Conservation (phyloP, 257 asterid species). For the Fraxinus pennsylvanica region DNA sequence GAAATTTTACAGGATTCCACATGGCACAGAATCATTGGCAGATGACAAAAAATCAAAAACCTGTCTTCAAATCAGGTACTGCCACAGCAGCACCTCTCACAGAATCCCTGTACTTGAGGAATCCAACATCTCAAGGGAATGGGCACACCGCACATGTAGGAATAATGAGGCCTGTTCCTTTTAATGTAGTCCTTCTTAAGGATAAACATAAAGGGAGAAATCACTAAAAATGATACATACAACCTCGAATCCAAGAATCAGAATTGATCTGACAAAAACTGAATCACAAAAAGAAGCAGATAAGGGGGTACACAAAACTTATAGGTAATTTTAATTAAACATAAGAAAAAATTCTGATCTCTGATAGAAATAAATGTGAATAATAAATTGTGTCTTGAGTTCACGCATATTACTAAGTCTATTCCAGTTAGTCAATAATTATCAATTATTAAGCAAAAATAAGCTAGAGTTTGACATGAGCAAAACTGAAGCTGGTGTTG, state of each 20-base stretch:
- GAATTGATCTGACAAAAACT: not conserved
- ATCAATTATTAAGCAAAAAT: slow-evolving; percentile 15
- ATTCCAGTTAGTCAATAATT: slow-evolving; percentile 8
- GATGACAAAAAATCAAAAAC: too few species aligned
- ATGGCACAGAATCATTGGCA: too few species aligned
- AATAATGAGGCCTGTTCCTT: too few species aligned
- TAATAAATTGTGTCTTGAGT: not conserved
- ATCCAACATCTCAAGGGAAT: too few species aligned
- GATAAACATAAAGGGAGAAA: too few species aligned
- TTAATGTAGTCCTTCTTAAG: too few species aligned
- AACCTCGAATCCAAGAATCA: not conserved
- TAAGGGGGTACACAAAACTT: not conserved
- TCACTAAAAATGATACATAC: too few species aligned
- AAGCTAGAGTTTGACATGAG: slow-evolving; percentile 1
- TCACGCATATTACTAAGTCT: not conserved
- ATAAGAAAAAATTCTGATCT: not conserved
- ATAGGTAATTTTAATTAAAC: not conserved
- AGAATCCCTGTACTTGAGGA: too few species aligned
- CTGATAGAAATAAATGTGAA: not conserved
- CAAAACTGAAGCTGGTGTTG: not conserved
- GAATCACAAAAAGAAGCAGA: not conserved
- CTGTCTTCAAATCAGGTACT: too few species aligned
- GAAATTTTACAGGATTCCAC: too few species aligned
- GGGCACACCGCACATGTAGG: too few species aligned
- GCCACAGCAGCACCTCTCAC: too few species aligned